Evolutionary conservation across 306 rosid species (phyloP).

Genomic region (Quercus parvula): DNA sequence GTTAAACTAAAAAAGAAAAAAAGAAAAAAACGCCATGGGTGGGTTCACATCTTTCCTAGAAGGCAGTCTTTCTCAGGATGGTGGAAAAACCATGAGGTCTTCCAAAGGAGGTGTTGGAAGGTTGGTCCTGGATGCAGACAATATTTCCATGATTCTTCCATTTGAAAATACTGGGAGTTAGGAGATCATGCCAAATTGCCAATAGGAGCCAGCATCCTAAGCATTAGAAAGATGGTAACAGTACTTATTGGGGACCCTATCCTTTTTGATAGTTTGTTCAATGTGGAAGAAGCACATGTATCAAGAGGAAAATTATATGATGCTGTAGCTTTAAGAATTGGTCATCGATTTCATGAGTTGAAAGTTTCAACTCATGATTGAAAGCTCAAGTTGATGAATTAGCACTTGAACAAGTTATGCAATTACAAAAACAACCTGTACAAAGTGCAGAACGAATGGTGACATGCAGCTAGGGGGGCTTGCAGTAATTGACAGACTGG

Average conservation of each 20-base stretch:
- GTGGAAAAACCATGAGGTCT: conserved; percentile 88
- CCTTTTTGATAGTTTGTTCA: conserved; percentile 67
- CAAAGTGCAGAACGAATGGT: conserved; percentile 31
- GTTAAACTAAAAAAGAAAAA: too few species aligned
- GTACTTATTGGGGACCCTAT: conserved; percentile 86
- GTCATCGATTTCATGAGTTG: conserved; percentile 53
- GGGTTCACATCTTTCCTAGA: conserved; percentile 97
- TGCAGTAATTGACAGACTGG: conserved; percentile 53
- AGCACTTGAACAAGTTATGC: conserved; percentile 47
- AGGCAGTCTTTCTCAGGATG: conserved; percentile 94
- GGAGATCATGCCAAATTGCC: conserved; percentile 98
- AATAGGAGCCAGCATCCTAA: conserved; percentile 76
- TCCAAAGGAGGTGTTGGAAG: conserved; percentile 95
- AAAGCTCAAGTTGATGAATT: conserved; percentile 69
- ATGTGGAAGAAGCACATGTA: conserved; percentile 40
- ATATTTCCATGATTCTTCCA: conserved; percentile 76
- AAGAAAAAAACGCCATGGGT: conserved; percentile 42
- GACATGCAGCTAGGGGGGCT: conserved; percentile 32
- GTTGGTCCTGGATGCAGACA: conserved; percentile 78
- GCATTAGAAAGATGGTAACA: conserved; percentile 88
- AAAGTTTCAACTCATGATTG: conserved; percentile 34
- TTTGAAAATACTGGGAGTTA: conserved; percentile 96
- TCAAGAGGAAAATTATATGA: conserved; percentile 65
- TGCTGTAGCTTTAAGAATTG: conserved; percentile 70
- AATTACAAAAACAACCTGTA: conserved; percentile 24